Evolutionary conservation across 148 eudicot genomes (phyloP).

Genomic region (Euryodendron excelsum): DNA sequence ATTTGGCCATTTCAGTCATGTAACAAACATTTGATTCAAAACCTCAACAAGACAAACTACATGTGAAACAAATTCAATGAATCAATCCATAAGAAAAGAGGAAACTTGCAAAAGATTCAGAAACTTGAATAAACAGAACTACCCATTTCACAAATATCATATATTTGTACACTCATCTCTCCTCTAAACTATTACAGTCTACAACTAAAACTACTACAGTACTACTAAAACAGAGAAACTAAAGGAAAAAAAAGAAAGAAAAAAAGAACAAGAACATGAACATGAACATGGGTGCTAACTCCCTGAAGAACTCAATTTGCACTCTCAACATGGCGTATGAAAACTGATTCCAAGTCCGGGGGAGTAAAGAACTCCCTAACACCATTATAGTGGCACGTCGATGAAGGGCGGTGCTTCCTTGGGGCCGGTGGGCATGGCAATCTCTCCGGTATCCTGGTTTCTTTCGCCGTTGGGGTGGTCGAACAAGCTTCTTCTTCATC

Average conservation of each 20-base stretch:
- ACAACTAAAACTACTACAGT: neutral
- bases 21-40: neutral
- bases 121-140: neutral
- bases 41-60: neutral
- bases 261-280: neutral
- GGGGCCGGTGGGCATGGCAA: slow-evolving; percentile 59
- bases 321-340: slow-evolving; percentile 38
- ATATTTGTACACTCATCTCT: slow-evolving; percentile 15
- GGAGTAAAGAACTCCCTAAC: slow-evolving; percentile 50
- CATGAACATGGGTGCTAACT: neutral
- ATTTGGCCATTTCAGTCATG: neutral
- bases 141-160: slow-evolving; percentile 4
- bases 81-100: neutral
- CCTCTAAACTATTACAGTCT: slow-evolving; percentile 5
- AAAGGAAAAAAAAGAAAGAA: neutral
- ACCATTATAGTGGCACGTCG: slow-evolving; percentile 29
- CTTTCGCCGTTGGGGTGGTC: slow-evolving; percentile 56
- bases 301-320: slow-evolving; percentile 22
- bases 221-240: neutral
- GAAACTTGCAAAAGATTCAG: neutral
- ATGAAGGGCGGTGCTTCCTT: slow-evolving; percentile 43
- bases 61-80: neutral
- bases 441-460: slow-evolving; percentile 43
- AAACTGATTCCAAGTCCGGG: slow-evolving; percentile 62
- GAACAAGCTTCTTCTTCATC: slow-evolving; percentile 28